phyloP scores from a whole-genome alignment of 2,329 filamentous ascomycete genomes.

The Metarhizium album region DNA sequence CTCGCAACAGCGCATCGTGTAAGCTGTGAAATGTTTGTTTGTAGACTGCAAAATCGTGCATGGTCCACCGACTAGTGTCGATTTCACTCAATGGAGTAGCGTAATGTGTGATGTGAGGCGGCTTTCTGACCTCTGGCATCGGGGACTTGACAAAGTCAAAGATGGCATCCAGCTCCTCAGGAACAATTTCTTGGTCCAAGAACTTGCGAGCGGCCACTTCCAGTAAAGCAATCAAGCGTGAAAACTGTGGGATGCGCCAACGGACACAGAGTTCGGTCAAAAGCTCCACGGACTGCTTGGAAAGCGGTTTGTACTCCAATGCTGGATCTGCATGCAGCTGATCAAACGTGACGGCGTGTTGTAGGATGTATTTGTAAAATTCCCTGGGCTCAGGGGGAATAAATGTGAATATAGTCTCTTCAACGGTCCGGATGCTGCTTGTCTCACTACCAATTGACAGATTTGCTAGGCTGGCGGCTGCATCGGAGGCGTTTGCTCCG shows the following conservation, averaged over 20 bases:
- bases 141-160: conserved; percentile 75
- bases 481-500: conserved; percentile 42
- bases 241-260: conserved; percentile 82
- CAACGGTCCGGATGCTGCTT: conserved; percentile 41
- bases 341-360: conserved; percentile 61
- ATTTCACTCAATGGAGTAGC: conserved; percentile 42
- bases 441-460: conserved; percentile 50
- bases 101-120: conserved; percentile 43
- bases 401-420: conserved; percentile 69
- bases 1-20: conserved; percentile 73
- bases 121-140: conserved; percentile 53
- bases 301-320: conserved; percentile 45
- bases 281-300: conserved; percentile 70
- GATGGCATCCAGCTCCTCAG: conserved; percentile 72
- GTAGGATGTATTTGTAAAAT: conserved; percentile 74
- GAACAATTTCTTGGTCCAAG: conserved; percentile 66
- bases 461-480: conserved; percentile 55
- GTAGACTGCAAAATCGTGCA: conserved; percentile 59
- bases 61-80: conserved; percentile 53
- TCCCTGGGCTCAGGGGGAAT: conserved; percentile 75
- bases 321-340: conserved; percentile 43
- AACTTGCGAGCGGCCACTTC: conserved; percentile 83
- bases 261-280: conserved; percentile 75
- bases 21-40: conserved; percentile 63
- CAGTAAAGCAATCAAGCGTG: conserved; percentile 67